Evolutionary conservation across 257 asterid genomes (phyloP), one percentile per base, ranked within the genome.

Genomic region (Solanum phureja): DNA sequence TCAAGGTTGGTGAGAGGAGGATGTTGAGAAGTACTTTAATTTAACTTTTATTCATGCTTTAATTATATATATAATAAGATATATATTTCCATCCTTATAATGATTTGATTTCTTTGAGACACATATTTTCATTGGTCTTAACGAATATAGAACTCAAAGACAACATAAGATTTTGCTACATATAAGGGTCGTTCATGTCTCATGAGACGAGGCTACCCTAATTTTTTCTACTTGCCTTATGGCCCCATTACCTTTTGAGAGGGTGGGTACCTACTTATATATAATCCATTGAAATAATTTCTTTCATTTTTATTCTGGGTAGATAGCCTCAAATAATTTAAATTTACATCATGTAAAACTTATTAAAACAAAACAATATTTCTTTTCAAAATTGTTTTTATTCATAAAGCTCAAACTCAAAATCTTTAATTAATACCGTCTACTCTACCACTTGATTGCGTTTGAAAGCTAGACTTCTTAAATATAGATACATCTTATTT

Each of bases 141-240:
- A 29, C 42, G 58, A 81, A 81, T 81, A 79, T 79, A 40, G 1
- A 77, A 49, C 85, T 46, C 35, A 6, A 21, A 82, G 85, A 49
- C 85, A 49, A 49, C 85, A 82, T 82, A 49, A 82, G 19, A 49
- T 82, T 81, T 82, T 18, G 85, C 42, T 8, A 49, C 29, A 82
- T 82, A 29, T 9, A 81, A 49, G 86, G 44, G 86, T 10, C 66
- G 24, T 82, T 82, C 86, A 2, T 82, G 31, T 82, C 69, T 18
- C 86, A 49, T 82, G 86, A 8, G 86, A 82, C 44, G 86, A 49
- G 44, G 86, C 86, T 82, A 82, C 7, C 69, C 86, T 82, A 82
- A 18, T 0, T 9, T 0, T 40, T n/a, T 42, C 60, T 10, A 49
- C 11, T 31, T 82, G 66, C 44, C 19, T 29, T 81, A 46, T 5